These are phyloP conservation scores for Helotiales sp. DNA, from an alignment of 2,329 filamentous ascomycete species.

Conservation along the genomic window DNA sequence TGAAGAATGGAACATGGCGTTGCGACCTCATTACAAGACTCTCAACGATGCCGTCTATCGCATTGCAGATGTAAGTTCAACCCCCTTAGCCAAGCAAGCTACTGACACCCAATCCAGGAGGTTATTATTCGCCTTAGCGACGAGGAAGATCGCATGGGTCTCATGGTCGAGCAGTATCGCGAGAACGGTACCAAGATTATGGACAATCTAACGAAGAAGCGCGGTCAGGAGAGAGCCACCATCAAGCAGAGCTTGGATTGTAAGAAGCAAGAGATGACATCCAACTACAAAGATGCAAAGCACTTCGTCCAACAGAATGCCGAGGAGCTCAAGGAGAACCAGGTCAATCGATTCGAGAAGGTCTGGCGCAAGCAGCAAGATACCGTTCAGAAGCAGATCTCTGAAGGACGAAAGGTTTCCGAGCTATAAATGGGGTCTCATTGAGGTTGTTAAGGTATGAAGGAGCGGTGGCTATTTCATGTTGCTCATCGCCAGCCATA, in stretches of 20 bases:
- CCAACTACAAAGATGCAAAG: constrained; percentile 23
- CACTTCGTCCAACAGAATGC: constrained; percentile 14
- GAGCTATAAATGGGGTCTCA: neutral
- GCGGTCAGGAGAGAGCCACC: constrained; percentile 16
- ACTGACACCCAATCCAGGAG: constrained; percentile 30
- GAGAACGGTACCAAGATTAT: constrained; percentile 30
- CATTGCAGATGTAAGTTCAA: constrained; percentile 33
- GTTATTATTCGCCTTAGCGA: constrained; percentile 30
- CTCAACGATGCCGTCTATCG: constrained; percentile 27
- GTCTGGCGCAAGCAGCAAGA: constrained; percentile 31
- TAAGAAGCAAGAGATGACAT: constrained; percentile 24
- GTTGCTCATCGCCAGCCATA: neutral
- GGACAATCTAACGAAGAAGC: constrained; percentile 18
- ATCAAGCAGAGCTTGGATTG: constrained; percentile 19
- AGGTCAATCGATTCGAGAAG: constrained; percentile 19
- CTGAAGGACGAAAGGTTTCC: constrained; percentile 12
- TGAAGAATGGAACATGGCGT: constrained; percentile 29
- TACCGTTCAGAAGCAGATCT: constrained; percentile 22
- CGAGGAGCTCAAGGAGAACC: constrained; percentile 19
- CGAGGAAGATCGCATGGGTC: constrained; percentile 32
- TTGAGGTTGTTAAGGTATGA: neutral
- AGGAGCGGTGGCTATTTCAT: neutral
- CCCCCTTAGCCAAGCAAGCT: neutral
- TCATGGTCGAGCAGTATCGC: constrained; percentile 32
- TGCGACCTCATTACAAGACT: constrained; percentile 33